phyloP scores from a whole-genome alignment of 2,329 filamentous ascomycete genomes.

The Zymoseptoria crescenta region DNA sequence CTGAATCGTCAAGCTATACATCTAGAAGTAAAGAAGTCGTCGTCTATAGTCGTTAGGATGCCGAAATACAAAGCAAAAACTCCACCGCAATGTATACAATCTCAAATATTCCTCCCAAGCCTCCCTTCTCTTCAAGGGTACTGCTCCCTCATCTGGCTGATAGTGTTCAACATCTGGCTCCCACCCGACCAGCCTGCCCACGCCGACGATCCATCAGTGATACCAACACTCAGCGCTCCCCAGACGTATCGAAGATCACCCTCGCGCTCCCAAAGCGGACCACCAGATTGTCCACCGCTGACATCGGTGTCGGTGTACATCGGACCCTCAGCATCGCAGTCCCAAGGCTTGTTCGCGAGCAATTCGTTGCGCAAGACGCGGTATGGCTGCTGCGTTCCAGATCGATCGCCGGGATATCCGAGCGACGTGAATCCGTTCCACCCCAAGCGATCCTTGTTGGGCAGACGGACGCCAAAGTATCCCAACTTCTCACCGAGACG shows the following conservation, averaged over 20 bases:
- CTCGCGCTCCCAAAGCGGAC: constrained; percentile 5
- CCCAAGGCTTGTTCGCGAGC: constrained; percentile 1
- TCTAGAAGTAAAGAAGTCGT: not conserved
- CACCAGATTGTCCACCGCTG: constrained; percentile 9
- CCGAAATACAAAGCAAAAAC: not conserved
- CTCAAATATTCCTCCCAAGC: not conserved
- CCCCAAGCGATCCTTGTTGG: not conserved
- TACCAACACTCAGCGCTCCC: constrained; percentile 6
- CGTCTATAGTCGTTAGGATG: not conserved
- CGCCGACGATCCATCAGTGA: constrained; percentile 4
- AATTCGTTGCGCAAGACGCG: constrained; percentile 6
- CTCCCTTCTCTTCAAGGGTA: constrained; percentile 1
- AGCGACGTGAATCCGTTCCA: constrained; percentile 2
- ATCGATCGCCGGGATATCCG: constrained; percentile 9
- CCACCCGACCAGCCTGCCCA: constrained; percentile 8
- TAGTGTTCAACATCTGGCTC: constrained; percentile 4
- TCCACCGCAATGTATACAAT: not conserved
- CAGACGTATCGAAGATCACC: constrained; percentile 4
- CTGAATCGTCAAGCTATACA: not conserved
- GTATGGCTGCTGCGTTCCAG: constrained; percentile 6
- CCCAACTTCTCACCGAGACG: constrained; percentile 5
- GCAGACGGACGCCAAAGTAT: constrained; percentile 7
- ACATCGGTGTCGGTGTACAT: constrained; percentile 11
- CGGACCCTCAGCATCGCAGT: constrained; percentile 7
- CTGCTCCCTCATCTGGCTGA: constrained; percentile 4